Evolutionary conservation across 2,329 filamentous ascomycete genomes (phyloP), one percentile per base, ranked within the genome.

Genomic region (Lasiodiplodia hormozganensis): DNA sequence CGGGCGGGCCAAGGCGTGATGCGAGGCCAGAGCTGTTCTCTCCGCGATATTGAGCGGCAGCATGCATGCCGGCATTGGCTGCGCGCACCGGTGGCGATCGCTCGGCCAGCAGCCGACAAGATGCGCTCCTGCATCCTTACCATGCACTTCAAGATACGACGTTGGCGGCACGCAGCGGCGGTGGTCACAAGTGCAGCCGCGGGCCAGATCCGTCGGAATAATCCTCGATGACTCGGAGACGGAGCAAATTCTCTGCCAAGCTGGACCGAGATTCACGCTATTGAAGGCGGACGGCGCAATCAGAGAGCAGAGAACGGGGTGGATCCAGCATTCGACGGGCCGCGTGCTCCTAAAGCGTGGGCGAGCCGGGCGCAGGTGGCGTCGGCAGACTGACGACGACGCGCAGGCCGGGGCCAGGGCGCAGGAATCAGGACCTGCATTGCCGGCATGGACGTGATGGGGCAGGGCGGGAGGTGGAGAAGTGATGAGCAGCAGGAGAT

Each of bases 371-470:
- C 36, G 60, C 51, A 28, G 36, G 60, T 64, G 60, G 60, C 60
- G 60, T 52, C 60, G 47, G 60, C 60, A 52, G 47, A 64, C 60
- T 64, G 60, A 64, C 60, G 60, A 36, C 43, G 60, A 53, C 60
- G 40, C 40, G 58, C 58, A 62, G 57, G 18, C 25, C 25, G 40
- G 40, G 31, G 58, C 31, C 7, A 28, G 28, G 25, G 40, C 23
- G 40, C 40, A 62, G 58, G 58, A 51, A n/a, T 25, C 60, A 64
- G 60, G 60, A 64, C 60, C 60, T 64, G 60, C 60, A 64, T 64
- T 52, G 60, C 60, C 60, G 60, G 47, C 43, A 52, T 47, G 31
- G 60, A 38, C 23, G 60, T 64, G 60, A 64, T 64, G 60, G 60
- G 60, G 60, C 60, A 52, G n/a, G 40, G 47, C 60, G 60, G 60